Evolutionary conservation across 1,284 basidiomycete genomes (phyloP).

Genomic region (Apiotrichum porosum): DNA sequence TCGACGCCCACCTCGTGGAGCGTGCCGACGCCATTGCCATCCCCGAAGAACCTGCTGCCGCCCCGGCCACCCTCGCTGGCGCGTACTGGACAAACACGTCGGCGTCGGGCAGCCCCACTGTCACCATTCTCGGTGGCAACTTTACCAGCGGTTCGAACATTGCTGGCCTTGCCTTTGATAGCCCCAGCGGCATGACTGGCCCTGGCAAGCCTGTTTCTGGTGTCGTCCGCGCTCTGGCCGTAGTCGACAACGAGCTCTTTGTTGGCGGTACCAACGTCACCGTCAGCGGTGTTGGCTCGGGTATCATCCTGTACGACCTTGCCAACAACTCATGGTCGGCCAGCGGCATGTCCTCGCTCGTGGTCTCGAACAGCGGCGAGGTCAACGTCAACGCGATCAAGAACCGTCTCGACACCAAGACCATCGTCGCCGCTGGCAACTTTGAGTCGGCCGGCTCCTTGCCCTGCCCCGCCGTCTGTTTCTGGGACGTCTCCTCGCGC

Average conservation of each 20-base stretch:
- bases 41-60: slow-evolving; percentile 55
- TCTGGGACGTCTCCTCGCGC: slow-evolving; percentile 61
- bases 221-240: slow-evolving; percentile 65
- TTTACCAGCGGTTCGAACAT: slow-evolving; percentile 57
- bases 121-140: slow-evolving; percentile 83
- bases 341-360: slow-evolving; percentile 50
- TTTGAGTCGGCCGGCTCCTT: slow-evolving; percentile 75
- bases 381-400: slow-evolving; percentile 73
- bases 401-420: slow-evolving; percentile 60
- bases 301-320: slow-evolving; percentile 75
- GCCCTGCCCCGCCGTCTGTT: slow-evolving; percentile 73
- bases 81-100: slow-evolving; percentile 83
- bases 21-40: slow-evolving; percentile 53
- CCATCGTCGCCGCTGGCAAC: slow-evolving; percentile 75
- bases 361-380: not conserved
- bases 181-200: slow-evolving; percentile 58
- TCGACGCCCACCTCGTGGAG: slow-evolving; percentile 32
- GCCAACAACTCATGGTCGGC: slow-evolving; percentile 58
- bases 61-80: slow-evolving; percentile 78
- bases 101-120: slow-evolving; percentile 54
- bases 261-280: slow-evolving; percentile 62
- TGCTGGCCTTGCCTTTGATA: slow-evolving; percentile 69
- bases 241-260: slow-evolving; percentile 61
- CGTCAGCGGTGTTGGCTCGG: slow-evolving; percentile 51
- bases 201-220: slow-evolving; percentile 56